Evolutionary conservation across 352 stramenopile species (phyloP), one percentile per base, ranked within the genome.

Genomic region (Pythium apleroticum): DNA sequence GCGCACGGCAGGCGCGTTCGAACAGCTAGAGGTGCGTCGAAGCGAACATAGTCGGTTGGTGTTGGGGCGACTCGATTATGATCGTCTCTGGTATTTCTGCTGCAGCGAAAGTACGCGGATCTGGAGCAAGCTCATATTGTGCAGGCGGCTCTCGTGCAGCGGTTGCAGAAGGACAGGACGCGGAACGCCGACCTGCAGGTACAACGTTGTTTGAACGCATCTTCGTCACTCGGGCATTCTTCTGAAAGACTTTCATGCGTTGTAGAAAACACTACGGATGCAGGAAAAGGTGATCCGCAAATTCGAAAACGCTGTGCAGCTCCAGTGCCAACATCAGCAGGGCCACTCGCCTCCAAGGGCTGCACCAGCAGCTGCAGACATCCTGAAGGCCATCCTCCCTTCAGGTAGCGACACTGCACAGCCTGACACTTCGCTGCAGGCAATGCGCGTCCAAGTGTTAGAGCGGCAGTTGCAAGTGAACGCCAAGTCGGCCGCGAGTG

Each of bases 251-350:
- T 24, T 54, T 10, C 1, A 20, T 25, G 4, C 20, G 25, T 4
- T 46, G 37, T 49, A 53, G 22, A 28, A 49, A 60, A 60, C 82
- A 6, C 75, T 95, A 14, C 77, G 73, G 0, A 76, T 91, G 57
- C 86, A 95, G 60, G 86, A 95, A 56, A 81, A 78, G 28, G 86
- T 95, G n/a, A 91, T 93, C 31, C 70, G 63, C 19, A 86, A 91
- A 66, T 85, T 95, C 25, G 85, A 95, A 63, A 75, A 81, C 37
- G 65, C 87, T 2, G 79, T 93, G 30, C 66, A 72, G 28, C 52
- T 17, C 19, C 53, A 24, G 17, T 27, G 28, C 24, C 22, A n/a
- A 7, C 14, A 33, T 10, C 39, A 54, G 41, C 46, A 54, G 31
- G 28, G 14, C 2, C 53, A 57, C 17, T 30, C n/a, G 19, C 39